These are phyloP conservation scores for Hypoxylon sp. DNA, from an alignment of 2,329 filamentous ascomycete species.

Conservation along the genomic window DNA sequence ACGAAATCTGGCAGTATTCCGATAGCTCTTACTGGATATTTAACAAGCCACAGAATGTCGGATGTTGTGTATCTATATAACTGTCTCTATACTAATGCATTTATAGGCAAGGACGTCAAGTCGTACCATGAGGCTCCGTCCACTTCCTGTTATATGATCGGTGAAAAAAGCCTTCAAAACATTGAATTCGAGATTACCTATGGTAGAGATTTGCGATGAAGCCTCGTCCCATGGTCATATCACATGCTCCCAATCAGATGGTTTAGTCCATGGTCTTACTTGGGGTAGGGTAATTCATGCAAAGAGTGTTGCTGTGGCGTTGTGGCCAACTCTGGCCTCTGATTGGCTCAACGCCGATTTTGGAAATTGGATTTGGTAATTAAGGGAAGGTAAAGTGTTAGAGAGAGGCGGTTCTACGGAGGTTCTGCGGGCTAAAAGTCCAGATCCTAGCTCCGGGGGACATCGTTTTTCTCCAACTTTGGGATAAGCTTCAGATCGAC, in stretches of 20 bases:
- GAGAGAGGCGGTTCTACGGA: conserved; percentile 45
- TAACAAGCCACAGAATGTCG: conserved; percentile 1
- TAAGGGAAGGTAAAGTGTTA: conserved; percentile 46
- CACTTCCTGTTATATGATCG: conserved; percentile 16
- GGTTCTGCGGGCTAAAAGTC: conserved; percentile 45
- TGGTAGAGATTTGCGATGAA: conserved; percentile 18
- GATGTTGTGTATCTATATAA: conserved; percentile 22
- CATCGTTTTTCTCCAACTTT: conserved; percentile 39
- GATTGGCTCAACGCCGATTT: conserved; percentile 29
- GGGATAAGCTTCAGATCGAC: conserved; percentile 35
- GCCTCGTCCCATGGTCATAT: conserved; percentile 19
- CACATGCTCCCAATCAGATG: conserved; percentile 31
- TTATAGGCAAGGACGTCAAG: background rate
- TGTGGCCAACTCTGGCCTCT: background rate
- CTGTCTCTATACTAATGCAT: background rate
- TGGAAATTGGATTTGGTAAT: conserved; percentile 44
- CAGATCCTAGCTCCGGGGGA: conserved; percentile 34
- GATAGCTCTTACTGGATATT: background rate
- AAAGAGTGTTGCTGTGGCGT: conserved; percentile 27
- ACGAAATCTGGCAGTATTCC: background rate
- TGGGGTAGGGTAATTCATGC: conserved; percentile 37
- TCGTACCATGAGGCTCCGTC: conserved; percentile 21
- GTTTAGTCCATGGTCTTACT: conserved; percentile 11
- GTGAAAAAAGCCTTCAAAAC: background rate
- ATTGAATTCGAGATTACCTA: conserved; percentile 12